Evolutionary conservation across 108 stramenopile genomes (phyloP).

Genomic region (Cyclotella atomus): DNA sequence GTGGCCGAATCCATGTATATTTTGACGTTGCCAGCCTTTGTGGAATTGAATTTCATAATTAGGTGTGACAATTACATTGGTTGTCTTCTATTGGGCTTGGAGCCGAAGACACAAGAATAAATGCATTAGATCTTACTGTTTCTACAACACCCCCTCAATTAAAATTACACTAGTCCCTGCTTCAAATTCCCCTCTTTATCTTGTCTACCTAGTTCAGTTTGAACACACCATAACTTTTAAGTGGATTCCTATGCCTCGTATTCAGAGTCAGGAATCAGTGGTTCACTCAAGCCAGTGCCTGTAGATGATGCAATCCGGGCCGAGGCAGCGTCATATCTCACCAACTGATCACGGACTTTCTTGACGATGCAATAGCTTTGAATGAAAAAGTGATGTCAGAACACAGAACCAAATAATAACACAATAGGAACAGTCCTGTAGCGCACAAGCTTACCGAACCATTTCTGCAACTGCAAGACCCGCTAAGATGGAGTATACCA

Average conservation of each 20-base stretch:
- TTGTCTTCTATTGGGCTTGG: too few relatives aligned
- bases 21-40: not conserved
- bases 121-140: too few relatives aligned
- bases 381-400: not conserved
- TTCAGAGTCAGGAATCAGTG: not conserved
- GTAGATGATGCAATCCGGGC: slow-evolving; percentile 7
- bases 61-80: too few relatives aligned
- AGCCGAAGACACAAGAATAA: too few relatives aligned
- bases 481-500: slow-evolving; percentile 24
- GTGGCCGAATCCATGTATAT: not conserved
- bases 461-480: slow-evolving; percentile 27
- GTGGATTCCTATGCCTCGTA: too few relatives aligned
- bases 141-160: too few relatives aligned
- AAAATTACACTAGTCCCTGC: too few relatives aligned
- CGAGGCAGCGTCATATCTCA: slow-evolving; percentile 15
- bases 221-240: too few relatives aligned
- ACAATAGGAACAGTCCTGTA: not conserved
- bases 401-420: not conserved
- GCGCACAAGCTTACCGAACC: slow-evolving; percentile 1
- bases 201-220: too few relatives aligned
- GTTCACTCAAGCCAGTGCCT: too few relatives aligned
- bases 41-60: not conserved
- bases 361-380: slow-evolving; percentile 14
- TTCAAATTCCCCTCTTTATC: too few relatives aligned
- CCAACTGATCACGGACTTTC: slow-evolving; percentile 10